Evolutionary conservation across 2,329 filamentous ascomycete genomes (phyloP), one percentile per base, ranked within the genome.

Genomic region (Colletotrichum agaves): DNA sequence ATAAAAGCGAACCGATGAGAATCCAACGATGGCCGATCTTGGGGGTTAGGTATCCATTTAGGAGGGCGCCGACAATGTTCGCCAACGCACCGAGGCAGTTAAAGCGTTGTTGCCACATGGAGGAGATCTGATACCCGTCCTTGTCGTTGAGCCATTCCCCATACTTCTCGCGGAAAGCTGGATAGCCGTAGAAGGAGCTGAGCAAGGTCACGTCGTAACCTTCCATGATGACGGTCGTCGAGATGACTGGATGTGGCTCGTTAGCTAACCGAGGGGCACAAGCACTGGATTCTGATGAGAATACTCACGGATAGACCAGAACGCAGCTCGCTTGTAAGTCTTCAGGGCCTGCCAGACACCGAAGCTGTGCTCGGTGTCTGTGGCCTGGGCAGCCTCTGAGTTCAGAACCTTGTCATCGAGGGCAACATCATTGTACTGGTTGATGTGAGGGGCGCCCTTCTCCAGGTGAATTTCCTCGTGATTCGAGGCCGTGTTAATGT

Each of bases 21-120:
- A 83, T 80, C 59, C 75, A 76, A 49, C 81, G 79, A 57, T 84
- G 82, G 1, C 84, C 84, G 68, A 75, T 82, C 56, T 72, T 75
- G 27, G 76, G 74, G 0, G 81, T 80, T 8, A 81, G 73, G 70
- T 75, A 82, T 17, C 82, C 82, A 72, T 83, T 82, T 5, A 81
- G 39, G 56, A 82, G 59, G 33, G 78, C 78, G 13, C 81, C 80
- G 47, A 82, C 73, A 58, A 82, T 80, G 69, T 78, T 79, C 55
- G 72, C 75, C 31, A 80, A 61, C 6, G 75, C 75, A 33, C 74
- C 75, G 46, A 78, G 73, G 55, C 74, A 75, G 71, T 78, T 79
- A 50, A 88, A 77, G 2, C 78, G 81, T 19, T 84, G 80, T 73
- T 88, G 85, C 86, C 86, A 88, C 4, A 78, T 72, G 2, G 83